Evolutionary conservation across 306 rosid genomes (phyloP).

Genomic region (Argentina anserina): DNA sequence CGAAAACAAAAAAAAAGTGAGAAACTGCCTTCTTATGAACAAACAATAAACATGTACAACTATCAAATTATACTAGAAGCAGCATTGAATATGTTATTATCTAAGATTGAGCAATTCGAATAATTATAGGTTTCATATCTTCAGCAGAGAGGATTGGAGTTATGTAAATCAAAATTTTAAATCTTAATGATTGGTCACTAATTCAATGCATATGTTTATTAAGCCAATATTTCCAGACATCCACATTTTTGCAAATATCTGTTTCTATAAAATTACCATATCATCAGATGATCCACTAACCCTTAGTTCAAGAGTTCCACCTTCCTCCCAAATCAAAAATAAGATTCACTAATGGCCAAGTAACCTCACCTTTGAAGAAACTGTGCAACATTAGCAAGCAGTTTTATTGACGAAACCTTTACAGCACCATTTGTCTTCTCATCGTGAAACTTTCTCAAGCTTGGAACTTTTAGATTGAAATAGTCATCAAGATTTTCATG

Average conservation of each 20-base stretch:
- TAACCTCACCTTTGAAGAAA: slow-evolving; percentile 67
- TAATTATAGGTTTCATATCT: not conserved
- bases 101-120: not conserved
- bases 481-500: slow-evolving; percentile 70
- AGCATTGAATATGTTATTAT: not conserved
- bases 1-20: not conserved
- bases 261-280: not conserved
- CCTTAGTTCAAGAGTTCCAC: not conserved
- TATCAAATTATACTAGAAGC: not conserved
- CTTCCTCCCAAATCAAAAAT: not conserved
- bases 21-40: not conserved
- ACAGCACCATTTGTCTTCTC: slow-evolving; percentile 62
- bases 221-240: no score
- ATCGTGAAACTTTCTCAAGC: slow-evolving; percentile 52
- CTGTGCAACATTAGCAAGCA: slow-evolving; percentile 60
- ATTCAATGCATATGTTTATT: not conserved
- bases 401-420: slow-evolving; percentile 47
- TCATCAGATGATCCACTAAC: not conserved
- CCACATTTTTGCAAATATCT: not conserved
- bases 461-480: slow-evolving; percentile 68
- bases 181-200: not conserved
- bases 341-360: not conserved
- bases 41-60: not conserved
- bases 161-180: not conserved
- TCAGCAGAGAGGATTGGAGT: not conserved